Conservation (phyloP, 805 yeast genomes). For the Candida adriatica region DNA sequence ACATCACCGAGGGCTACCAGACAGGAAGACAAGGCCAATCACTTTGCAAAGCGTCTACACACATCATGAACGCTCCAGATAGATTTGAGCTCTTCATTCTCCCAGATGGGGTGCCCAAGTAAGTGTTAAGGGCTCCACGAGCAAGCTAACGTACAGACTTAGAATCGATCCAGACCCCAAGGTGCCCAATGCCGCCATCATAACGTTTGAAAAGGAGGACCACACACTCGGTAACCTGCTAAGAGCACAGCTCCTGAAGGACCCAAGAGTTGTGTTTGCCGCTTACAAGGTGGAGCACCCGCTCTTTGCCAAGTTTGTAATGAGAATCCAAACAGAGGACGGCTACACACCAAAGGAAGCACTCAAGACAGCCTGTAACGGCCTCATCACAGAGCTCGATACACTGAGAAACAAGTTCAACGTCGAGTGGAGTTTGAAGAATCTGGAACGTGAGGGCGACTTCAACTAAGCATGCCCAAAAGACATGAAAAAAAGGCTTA, state of each 20-base stretch:
- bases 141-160: slow-evolving; percentile 37
- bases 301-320: slow-evolving; percentile 85
- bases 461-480: slow-evolving; percentile 1
- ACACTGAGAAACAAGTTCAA: slow-evolving; percentile 70
- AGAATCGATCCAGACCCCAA: slow-evolving; percentile 89
- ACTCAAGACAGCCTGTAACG: slow-evolving; percentile 80
- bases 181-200: slow-evolving; percentile 89
- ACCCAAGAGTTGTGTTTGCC: slow-evolving; percentile 86
- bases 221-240: slow-evolving; percentile 92
- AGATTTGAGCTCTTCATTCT: slow-evolving; percentile 93
- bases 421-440: slow-evolving; percentile 78
- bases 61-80: slow-evolving; percentile 94
- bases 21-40: too few relatives aligned
- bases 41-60: too few relatives aligned
- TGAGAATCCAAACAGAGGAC: slow-evolving; percentile 94
- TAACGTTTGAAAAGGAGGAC: slow-evolving; percentile 94
- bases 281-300: slow-evolving; percentile 99
- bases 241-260: slow-evolving; percentile 79
- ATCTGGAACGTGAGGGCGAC: slow-evolving; percentile 4
- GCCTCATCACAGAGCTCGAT: slow-evolving; percentile 73
- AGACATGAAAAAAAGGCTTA: background rate
- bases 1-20: too few relatives aligned
- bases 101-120: slow-evolving; percentile 97
- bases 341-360: slow-evolving; percentile 91
- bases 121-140: slow-evolving; percentile 25